phyloP scores from a whole-genome alignment of 202 grass and related monocot genomes.

The Eragrostis tef region DNA sequence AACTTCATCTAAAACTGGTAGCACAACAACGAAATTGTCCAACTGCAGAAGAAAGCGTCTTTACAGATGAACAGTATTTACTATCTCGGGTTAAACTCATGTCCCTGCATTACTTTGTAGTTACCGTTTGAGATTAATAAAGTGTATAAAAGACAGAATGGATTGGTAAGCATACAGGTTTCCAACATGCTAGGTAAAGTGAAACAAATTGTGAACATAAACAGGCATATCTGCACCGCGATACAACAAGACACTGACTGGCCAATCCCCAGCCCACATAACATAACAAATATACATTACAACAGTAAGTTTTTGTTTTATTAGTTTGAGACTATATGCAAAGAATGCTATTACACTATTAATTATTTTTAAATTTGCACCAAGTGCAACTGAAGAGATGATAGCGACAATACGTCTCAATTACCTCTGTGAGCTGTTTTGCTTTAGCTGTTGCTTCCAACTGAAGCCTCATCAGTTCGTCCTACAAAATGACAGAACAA shows the following conservation, averaged over 20 bases:
- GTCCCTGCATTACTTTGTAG: neutral
- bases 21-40: neutral
- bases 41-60: neutral
- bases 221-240: neutral
- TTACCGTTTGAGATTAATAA: neutral
- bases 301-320: neutral
- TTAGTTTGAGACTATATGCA: neutral
- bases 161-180: slow-evolving; percentile 12
- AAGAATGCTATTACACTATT: neutral
- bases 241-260: neutral
- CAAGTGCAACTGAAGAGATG: neutral
- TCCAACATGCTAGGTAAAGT: neutral
- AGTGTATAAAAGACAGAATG: neutral
- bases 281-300: neutral
- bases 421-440: slow-evolving; percentile 77
- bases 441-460: slow-evolving; percentile 76
- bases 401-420: slow-evolving; percentile 23
- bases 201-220: slow-evolving; percentile 1
- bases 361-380: slow-evolving; percentile 1
- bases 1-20: slow-evolving; percentile 24
- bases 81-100: neutral
- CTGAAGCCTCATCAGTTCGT: slow-evolving; percentile 84
- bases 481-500: slow-evolving; percentile 54
- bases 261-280: neutral
- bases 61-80: slow-evolving; percentile 21